Base-by-base conservation (phyloP, 1,284 basidiomycete species). In the Pyrrhoderma lamaoense region DNA sequence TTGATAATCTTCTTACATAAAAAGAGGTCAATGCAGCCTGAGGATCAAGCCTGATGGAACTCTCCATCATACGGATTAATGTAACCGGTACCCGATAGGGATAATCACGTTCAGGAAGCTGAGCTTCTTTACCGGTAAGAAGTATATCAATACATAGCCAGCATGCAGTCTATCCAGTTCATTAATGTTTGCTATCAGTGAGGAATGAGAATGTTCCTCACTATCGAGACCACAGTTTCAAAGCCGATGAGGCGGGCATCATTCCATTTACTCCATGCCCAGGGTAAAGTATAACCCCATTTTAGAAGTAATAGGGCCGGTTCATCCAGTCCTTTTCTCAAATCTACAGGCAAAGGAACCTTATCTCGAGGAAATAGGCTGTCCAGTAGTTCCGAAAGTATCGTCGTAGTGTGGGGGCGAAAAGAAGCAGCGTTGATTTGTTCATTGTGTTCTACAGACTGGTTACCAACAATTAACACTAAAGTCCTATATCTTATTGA, bases 191-290 rank as follows among this genome's bases (percentile, higher is more conserved):
- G 35, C 42, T 19, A 18, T 47, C 8, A 47, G 19, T 9, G 21
- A 8, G 5, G 43, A 23, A 21, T 35, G 21, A 38, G 25, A 18
- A 9, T 18, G 34, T 42, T 14, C 4, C 74, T 55, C 54, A 85
- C 85, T 53, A 83, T 57, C 48, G 62, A 63, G 8, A 70, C 64
- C 27, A 82, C 67, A 14, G 66, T 66, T 49, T 82, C 80, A 2
- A 72, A 66, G 42, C 76, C 64, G 21, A 72, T 67, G 31, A 68
- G 60, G 31, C 76, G 70, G 49, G 70, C 66, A 59, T 85, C 82
- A 40, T 65, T 61, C 80, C 82, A 85, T 8, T 71, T 63, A n/a
- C 60, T 62, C 83, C 85, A 88, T 52, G 70, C 70, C 82, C 84
- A 86, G 2, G 73, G 70, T 2, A 82, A 60, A 3, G 72, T 64